Evolutionary conservation across 2,329 filamentous ascomycete genomes (phyloP), one percentile per base, ranked within the genome.

Genomic region (Xylariaceae sp.): DNA sequence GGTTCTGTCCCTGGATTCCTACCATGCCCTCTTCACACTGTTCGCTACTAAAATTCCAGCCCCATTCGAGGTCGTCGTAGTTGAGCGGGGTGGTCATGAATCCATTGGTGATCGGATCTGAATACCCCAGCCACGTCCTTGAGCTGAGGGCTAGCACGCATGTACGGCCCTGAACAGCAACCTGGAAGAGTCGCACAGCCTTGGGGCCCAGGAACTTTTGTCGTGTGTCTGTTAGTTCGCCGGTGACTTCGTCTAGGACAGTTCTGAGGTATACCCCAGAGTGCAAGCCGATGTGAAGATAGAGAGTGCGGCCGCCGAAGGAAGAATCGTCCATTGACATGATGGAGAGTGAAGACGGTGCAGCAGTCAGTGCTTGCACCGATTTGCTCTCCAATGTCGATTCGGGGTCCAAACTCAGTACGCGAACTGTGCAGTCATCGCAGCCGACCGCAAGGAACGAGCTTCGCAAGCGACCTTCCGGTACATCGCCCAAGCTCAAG

Each of bases 191-290:
- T 51, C 87, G 88, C 30, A 94, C 89, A 18, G 87, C 79, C 52
- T 92, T 92, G 0, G 89, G 85, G 0, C 94, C 94, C 7, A 98
- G 71, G 64, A 98, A 98, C 40, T 94, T 88, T 44, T 92, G 92
- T 31, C 92, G 76, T 0, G 90, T 97, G 59, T 98, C 90, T 2
- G 89, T 94, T 24, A 98, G 73, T 59, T 98, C 92, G 42, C 94
- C 94, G 3, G 89, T 97, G 28, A 95, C 78, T 58, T 97, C 94
- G 54, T 98, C 92, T 12, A 99, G 70, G 5, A 96, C 87, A 0
- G 92, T 97, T 31, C 94, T 81, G 16, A 99, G 78, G 59, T 99
- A 98, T 9, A 98, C 88, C 40, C 94, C 92, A 19, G 89, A 97
- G 59, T 92, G 84, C 2, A 99, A 75, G 39, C 92, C 94, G 44